Conservation (phyloP, 2,329 filamentous ascomycete genomes). For the Elsinoe perseae region DNA sequence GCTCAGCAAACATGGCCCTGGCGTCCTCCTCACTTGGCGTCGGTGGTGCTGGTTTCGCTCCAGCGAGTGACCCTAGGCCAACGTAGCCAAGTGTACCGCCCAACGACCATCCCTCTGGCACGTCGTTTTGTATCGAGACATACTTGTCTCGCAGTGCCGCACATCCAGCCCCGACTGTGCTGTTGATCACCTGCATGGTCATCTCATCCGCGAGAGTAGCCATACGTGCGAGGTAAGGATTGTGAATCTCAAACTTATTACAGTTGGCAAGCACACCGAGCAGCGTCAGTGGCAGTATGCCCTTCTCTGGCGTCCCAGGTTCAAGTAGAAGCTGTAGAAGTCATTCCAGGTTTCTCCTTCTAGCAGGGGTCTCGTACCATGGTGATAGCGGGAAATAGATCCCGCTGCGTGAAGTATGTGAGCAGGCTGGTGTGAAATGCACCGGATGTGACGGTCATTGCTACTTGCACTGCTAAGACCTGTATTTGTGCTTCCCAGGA, state of each 20-base stretch:
- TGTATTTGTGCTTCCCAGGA: slow-evolving; percentile 58
- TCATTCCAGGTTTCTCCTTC: slow-evolving; percentile 21
- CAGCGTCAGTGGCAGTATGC: slow-evolving; percentile 66
- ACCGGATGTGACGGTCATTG: slow-evolving; percentile 79
- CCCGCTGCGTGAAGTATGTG: slow-evolving; percentile 89
- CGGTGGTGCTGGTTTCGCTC: slow-evolving; percentile 49
- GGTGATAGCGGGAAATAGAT: slow-evolving; percentile 90
- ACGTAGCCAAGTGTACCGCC: slow-evolving; percentile 75
- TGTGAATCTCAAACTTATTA: slow-evolving; percentile 99
- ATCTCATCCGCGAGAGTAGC: slow-evolving; percentile 93
- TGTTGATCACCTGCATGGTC: slow-evolving; percentile 74
- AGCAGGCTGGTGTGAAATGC: slow-evolving; percentile 91
- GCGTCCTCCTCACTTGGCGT: slow-evolving; percentile 69
- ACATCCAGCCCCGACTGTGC: slow-evolving; percentile 67
- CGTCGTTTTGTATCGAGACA: slow-evolving; percentile 77
- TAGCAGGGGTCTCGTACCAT: no score
- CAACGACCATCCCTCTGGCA: slow-evolving; percentile 83
- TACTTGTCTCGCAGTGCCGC: slow-evolving; percentile 63
- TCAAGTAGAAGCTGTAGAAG: slow-evolving; percentile 67
- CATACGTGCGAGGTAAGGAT: slow-evolving; percentile 84
- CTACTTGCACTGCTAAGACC: slow-evolving; percentile 70
- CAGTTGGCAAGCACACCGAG: slow-evolving; percentile 89
- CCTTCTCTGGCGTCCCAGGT: slow-evolving; percentile 54
- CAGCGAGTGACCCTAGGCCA: slow-evolving; percentile 67
- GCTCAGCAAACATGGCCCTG: slow-evolving; percentile 68